A percentile compares a stretch with the other conserved stretches of the same genome.
Evolutionary conservation across 2,329 filamentous ascomycete species (phyloP).

Genomic region (Aspergillus aculeatinus): DNA sequence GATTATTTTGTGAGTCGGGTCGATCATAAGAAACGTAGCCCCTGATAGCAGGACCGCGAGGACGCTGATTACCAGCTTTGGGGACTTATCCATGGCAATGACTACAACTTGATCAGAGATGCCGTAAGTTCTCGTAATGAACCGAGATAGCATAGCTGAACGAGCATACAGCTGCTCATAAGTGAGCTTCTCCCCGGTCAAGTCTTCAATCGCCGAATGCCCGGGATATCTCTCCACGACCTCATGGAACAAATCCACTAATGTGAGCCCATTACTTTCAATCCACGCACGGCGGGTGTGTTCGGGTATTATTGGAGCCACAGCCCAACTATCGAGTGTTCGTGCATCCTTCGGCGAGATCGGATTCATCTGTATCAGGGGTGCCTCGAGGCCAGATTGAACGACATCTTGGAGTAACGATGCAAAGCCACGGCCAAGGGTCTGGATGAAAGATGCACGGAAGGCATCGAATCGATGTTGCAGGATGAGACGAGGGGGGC

Average conservation of each 20-base stretch:
- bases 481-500: not conserved
- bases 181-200: not conserved
- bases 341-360: not conserved
- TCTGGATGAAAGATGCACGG: not conserved
- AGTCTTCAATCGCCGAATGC: not conserved
- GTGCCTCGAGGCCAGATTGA: not conserved
- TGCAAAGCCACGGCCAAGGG: not conserved
- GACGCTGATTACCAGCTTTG: not conserved
- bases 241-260: not conserved
- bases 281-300: not conserved
- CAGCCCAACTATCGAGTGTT: not conserved
- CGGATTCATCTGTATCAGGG: not conserved
- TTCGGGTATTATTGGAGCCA: not conserved
- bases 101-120: not conserved
- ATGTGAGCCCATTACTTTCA: not conserved
- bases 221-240: not conserved
- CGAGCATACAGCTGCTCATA: not conserved
- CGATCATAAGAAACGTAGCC: not conserved
- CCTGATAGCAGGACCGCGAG: not conserved
- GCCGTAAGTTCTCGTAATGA: not conserved
- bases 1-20: not conserved
- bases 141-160: not conserved
- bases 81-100: not conserved
- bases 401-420: not conserved
- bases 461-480: not conserved